Base-by-base conservation (phyloP, 768 basidiomycete genomes). In the Flagelloscypha sp. region DNA sequence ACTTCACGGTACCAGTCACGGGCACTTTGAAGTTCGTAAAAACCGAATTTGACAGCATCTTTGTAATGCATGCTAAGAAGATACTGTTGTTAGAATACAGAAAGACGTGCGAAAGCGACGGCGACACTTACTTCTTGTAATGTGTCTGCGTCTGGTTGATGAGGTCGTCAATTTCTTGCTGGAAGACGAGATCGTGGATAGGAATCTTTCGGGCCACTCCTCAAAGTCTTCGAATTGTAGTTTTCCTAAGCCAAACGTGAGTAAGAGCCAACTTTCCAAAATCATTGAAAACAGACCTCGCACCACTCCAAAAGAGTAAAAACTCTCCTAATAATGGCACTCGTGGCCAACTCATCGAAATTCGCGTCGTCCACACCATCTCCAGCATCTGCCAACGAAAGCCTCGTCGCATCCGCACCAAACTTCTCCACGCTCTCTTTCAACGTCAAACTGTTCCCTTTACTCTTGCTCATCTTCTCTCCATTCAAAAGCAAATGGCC, bases 291-390 rank as follows among this genome's bases (percentile, higher is more conserved):
- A 6, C n/a, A 10, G 40, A 89, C 89, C 61, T 94, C 84, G 48
- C 88, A 92, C 93, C 94, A 99, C 4, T 69, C 72, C 45, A 92
- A 66, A 49, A 95, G 63, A 0, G 94, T 98, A 55, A 93, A 84
- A 43, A 99, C 65, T 34, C 95, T 74, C 54, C 98, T 58, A 53
- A 99, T 98, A 43, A 88, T 90, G 8, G 95, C 92, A 54, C 98
- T 99, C 12, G 95, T 95, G 5, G 84, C 86, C 65, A 90, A 86
- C 70, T 98, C 94, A 54, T 99, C 95, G 50, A 98, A 99, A 67
- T 99, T 99, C 29, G 94, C 94, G 59, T 99, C 95, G 58, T 95
- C 93, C 47, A 97, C 73, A 33, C 92, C 89, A 55, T 99, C 95
- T 10, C 95, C 95, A 18, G 92, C 90, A 63, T 98, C 94, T 17